These are phyloP conservation scores for Plasmodium sp. DNA, from an alignment of 169 alveolate species.

Conservation along the genomic window DNA sequence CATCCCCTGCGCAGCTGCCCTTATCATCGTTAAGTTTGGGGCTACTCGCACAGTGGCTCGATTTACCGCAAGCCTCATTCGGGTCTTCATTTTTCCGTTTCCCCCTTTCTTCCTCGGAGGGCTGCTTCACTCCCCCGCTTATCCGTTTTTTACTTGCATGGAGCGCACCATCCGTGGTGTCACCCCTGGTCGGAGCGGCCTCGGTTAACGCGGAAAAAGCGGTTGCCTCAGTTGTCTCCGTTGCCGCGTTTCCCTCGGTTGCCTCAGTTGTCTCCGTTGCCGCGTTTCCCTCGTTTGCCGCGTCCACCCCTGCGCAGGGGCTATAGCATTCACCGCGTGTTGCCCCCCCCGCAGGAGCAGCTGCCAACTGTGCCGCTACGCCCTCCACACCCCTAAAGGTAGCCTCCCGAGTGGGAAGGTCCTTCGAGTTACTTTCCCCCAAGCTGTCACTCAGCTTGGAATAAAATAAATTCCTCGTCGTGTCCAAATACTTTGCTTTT, in stretches of 20 bases:
- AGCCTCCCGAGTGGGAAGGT: neutral
- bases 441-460: slow-evolving; percentile 13
- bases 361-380: neutral
- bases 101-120: neutral
- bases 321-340: neutral
- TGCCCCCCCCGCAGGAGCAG: neutral
- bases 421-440: slow-evolving; percentile 8
- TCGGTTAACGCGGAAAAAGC: neutral
- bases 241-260: neutral
- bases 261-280: neutral
- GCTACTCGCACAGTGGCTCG: neutral
- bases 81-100: neutral
- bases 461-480: slow-evolving; percentile 5
- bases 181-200: neutral
- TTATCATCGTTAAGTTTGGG: neutral
- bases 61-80: neutral
- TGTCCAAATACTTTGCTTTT: slow-evolving; percentile 6
- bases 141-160: neutral
- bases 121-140: neutral
- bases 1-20: neutral
- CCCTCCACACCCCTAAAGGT: neutral
- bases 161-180: neutral
- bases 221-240: neutral
- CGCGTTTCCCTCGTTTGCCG: neutral
- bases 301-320: neutral